phyloP scores from a whole-genome alignment of 2,329 filamentous ascomycete genomes.

The Nothophoma quercina region DNA sequence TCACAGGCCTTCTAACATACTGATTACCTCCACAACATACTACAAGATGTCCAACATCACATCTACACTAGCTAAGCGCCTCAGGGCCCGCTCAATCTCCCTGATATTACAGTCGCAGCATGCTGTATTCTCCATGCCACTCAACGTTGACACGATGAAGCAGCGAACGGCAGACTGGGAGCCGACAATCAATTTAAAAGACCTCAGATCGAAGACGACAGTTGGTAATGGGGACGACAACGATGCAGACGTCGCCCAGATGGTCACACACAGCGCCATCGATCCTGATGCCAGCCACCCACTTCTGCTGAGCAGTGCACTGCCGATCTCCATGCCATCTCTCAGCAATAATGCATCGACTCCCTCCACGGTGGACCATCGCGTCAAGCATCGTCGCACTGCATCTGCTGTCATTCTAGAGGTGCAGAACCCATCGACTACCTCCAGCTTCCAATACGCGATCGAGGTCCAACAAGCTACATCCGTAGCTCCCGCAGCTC shows the following conservation, averaged over 20 bases:
- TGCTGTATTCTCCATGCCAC: background rate
- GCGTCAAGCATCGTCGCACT: no score
- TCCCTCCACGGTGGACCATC: background rate
- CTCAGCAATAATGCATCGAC: background rate
- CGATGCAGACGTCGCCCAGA: background rate
- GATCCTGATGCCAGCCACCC: conserved; percentile 14
- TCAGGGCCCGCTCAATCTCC: background rate
- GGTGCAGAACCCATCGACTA: background rate
- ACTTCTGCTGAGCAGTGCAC: conserved; percentile 2
- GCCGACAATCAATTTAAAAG: background rate
- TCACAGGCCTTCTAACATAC: no score
- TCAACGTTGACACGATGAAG: background rate
- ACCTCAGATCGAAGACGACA: no score
- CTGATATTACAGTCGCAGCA: background rate
- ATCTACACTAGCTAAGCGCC: background rate
- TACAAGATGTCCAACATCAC: background rate
- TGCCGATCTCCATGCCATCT: background rate
- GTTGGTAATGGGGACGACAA: background rate
- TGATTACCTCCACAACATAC: background rate
- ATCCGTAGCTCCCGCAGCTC: background rate
- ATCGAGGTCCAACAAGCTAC: background rate
- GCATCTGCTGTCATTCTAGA: no score
- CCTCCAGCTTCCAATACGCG: background rate
- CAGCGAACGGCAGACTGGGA: conserved; percentile 12
- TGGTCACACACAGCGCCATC: conserved; percentile 14